These are phyloP conservation scores for Acanthamoeba sp. DNA, from an alignment of 208 protist species.

Conservation along the genomic window DNA sequence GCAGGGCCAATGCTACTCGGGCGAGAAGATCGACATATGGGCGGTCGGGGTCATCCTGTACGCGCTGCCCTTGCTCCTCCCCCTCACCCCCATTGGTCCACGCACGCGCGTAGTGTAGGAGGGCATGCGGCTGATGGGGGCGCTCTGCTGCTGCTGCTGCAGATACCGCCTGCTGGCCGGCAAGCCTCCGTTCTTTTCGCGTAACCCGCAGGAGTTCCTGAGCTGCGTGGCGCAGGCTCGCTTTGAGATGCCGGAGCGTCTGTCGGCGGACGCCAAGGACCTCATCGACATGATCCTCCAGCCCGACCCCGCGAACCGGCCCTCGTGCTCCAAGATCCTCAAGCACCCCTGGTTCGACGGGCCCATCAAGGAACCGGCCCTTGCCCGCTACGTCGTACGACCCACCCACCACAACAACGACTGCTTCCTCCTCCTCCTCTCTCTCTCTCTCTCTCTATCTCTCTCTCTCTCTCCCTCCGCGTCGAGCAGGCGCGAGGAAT, in stretches of 20 bases:
- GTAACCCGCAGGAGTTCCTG: conserved; percentile 49
- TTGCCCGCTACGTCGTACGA: conserved; percentile 48
- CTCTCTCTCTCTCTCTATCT: no score
- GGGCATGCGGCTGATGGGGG: no score
- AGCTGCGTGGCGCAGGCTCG: not conserved
- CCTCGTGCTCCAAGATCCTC: conserved; percentile 62
- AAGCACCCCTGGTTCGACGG: conserved; percentile 65
- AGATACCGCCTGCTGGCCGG: conserved; percentile 58
- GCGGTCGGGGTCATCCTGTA: conserved; percentile 60
- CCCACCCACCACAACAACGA: not conserved
- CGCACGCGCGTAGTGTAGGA: no score
- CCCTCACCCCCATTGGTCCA: not conserved
- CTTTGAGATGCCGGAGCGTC: conserved; percentile 38
- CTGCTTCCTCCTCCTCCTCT: no score
- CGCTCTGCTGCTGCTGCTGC: not conserved
- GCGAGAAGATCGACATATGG: conserved; percentile 81
- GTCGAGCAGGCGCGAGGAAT: not conserved
- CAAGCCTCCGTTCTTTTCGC: conserved; percentile 51
- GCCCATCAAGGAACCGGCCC: conserved; percentile 39
- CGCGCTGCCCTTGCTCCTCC: not conserved
- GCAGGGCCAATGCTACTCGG: conserved; percentile 72
- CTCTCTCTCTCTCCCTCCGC: no score
- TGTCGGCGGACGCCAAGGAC: conserved; percentile 56
- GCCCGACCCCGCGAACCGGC: conserved; percentile 31
- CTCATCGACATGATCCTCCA: conserved; percentile 49